Evolutionary conservation across 164 flowering plant species (phyloP).

Genomic region (Akebia trifoliata): DNA sequence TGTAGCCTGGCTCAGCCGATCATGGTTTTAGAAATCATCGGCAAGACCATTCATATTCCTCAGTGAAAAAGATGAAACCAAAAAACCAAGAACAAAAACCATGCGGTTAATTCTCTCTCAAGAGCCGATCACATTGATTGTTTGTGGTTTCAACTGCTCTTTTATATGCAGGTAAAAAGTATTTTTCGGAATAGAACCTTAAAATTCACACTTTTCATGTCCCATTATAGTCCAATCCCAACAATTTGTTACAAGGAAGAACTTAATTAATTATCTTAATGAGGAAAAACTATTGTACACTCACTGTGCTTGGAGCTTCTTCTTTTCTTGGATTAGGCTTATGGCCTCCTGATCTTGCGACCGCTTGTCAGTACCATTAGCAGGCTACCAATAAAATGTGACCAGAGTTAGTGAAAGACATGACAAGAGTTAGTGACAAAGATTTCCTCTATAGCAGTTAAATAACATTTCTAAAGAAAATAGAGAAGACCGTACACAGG

Average conservation of each 20-base stretch:
- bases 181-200: too few species aligned
- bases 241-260: neutral
- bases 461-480: neutral
- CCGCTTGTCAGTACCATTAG: conserved; percentile 18
- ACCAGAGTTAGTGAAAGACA: too few species aligned
- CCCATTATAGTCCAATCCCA: neutral
- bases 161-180: too few species aligned
- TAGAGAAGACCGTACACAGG: neutral
- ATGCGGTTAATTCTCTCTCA: too few species aligned
- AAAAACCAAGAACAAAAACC: too few species aligned
- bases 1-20: too few species aligned
- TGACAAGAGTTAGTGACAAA: neutral
- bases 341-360: conserved; percentile 27
- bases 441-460: neutral
- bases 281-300: conserved; percentile 18
- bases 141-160: too few species aligned
- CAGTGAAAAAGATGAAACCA: too few species aligned
- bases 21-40: too few species aligned
- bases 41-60: too few species aligned
- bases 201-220: neutral
- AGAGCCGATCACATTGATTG: too few species aligned
- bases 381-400: conserved; percentile 28
- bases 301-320: conserved; percentile 59
- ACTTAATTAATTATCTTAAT: neutral
- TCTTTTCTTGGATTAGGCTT: conserved; percentile 45